phyloP scores from a whole-genome alignment of 1,284 basidiomycete genomes.

The Mycena sp. region DNA sequence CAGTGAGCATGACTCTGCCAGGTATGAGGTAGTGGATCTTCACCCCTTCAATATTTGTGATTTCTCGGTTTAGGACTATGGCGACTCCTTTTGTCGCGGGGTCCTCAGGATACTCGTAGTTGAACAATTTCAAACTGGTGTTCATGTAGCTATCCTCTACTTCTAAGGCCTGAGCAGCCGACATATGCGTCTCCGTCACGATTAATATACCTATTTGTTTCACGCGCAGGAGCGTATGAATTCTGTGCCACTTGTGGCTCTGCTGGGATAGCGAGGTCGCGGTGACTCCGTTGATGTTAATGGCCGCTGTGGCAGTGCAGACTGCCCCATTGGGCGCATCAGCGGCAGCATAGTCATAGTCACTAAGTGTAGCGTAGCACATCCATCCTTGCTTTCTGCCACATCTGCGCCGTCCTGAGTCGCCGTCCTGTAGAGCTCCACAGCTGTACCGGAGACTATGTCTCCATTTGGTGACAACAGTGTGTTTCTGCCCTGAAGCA shows the following conservation, averaged over 20 bases:
- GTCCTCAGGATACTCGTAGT: slow-evolving; percentile 5
- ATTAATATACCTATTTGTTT: slow-evolving; percentile 13
- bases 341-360: no score
- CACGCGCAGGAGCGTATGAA: background rate
- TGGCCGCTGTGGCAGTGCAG: no score
- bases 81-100: slow-evolving; percentile 15
- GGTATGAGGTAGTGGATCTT: slow-evolving; percentile 18
- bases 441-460: no score
- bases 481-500: no score
- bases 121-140: slow-evolving; percentile 7
- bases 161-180: background rate
- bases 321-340: no score
- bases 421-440: no score
- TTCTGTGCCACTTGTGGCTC: background rate
- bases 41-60: slow-evolving; percentile 8
- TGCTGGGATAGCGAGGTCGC: background rate
- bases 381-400: no score
- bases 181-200: slow-evolving; percentile 23
- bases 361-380: no score
- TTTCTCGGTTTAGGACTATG: slow-evolving; percentile 20
- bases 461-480: no score
- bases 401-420: no score
- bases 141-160: slow-evolving; percentile 6
- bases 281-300: background rate
- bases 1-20: slow-evolving; percentile 18